Evolutionary conservation across 768 basidiomycete species (phyloP).

Genomic region (Mycena floridula): DNA sequence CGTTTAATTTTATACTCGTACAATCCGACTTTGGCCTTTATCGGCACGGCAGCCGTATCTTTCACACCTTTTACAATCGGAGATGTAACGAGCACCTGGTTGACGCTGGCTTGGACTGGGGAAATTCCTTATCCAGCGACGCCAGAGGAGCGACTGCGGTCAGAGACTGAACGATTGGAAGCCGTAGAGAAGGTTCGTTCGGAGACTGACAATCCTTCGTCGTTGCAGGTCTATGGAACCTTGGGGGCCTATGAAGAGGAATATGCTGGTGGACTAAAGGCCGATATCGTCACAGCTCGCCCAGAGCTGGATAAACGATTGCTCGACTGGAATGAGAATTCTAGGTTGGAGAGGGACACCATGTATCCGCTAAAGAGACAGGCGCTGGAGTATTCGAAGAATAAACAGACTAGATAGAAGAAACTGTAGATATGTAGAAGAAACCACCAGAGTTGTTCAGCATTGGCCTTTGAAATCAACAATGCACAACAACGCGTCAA

Average conservation of each 20-base stretch:
- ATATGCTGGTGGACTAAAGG: slow-evolving; percentile 27
- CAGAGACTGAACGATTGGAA: slow-evolving; percentile 29
- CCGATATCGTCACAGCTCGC: slow-evolving; percentile 23
- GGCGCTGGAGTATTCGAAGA: slow-evolving; percentile 23
- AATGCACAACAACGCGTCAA: slow-evolving; percentile 1
- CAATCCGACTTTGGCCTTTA: slow-evolving; percentile 41
- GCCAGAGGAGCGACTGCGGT: slow-evolving; percentile 24
- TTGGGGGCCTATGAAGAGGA: slow-evolving; percentile 27
- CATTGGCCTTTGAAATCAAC: not conserved
- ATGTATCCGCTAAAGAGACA: slow-evolving; percentile 31
- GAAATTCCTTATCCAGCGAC: slow-evolving; percentile 27
- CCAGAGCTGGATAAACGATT: slow-evolving; percentile 23
- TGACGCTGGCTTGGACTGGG: slow-evolving; percentile 34
- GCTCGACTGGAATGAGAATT: slow-evolving; percentile 30
- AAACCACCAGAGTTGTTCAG: not conserved
- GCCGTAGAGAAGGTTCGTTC: slow-evolving; percentile 10
- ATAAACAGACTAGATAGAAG: slow-evolving; percentile 3
- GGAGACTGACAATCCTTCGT: slow-evolving; percentile 13
- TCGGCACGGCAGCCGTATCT: slow-evolving; percentile 30
- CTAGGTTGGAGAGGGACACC: slow-evolving; percentile 22
- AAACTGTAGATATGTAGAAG: not conserved
- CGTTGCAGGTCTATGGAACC: slow-evolving; percentile 30
- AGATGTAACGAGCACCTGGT: slow-evolving; percentile 44
- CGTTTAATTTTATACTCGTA: slow-evolving; percentile 39
- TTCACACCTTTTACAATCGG: slow-evolving; percentile 44